Percentiles rank a stretch among this genome's conserved stretches.
Evolutionary conservation across 169 alveolate genomes (phyloP).

Genomic region (Toxoplasma gondii): DNA sequence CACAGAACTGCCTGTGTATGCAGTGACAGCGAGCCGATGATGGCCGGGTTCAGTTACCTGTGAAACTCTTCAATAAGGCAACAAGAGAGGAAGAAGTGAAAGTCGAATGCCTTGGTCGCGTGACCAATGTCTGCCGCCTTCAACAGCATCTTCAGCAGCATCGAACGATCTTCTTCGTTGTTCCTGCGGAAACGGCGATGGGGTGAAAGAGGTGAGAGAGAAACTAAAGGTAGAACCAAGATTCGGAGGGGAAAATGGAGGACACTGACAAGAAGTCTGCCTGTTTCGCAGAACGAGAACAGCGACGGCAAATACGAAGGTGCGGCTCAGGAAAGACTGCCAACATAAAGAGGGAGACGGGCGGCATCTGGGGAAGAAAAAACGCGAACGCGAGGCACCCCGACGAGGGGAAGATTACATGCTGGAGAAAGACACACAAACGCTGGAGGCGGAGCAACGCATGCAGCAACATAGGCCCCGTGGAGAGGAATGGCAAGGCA

Average conservation of each 20-base stretch:
- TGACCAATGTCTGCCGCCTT: slow-evolving; percentile 83
- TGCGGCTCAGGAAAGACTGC: too few relatives aligned
- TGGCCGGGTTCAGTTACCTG: neutral
- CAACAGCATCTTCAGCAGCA: slow-evolving; percentile 67
- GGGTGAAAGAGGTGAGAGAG: neutral
- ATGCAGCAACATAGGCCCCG: too few relatives aligned
- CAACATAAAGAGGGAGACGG: too few relatives aligned
- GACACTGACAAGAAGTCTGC: neutral
- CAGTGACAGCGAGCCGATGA: neutral
- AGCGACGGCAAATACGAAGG: too few relatives aligned
- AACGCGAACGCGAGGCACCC: too few relatives aligned
- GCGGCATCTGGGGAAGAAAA: too few relatives aligned
- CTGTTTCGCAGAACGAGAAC: too few relatives aligned
- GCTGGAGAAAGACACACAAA: too few relatives aligned
- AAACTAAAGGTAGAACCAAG: neutral
- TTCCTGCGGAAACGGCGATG: neutral
- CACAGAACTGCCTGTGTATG: too few relatives aligned
- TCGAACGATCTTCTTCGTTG: neutral
- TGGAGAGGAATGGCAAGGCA: too few relatives aligned
- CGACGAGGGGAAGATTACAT: too few relatives aligned
- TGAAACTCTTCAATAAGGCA: slow-evolving; percentile 78
- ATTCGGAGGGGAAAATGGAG: neutral
- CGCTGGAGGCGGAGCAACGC: too few relatives aligned
- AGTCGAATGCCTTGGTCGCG: slow-evolving; percentile 73
- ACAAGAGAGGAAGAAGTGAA: slow-evolving; percentile 76